Base-by-base conservation (phyloP, 2,329 filamentous ascomycete species). In the Dactylonectria estremocensis region DNA sequence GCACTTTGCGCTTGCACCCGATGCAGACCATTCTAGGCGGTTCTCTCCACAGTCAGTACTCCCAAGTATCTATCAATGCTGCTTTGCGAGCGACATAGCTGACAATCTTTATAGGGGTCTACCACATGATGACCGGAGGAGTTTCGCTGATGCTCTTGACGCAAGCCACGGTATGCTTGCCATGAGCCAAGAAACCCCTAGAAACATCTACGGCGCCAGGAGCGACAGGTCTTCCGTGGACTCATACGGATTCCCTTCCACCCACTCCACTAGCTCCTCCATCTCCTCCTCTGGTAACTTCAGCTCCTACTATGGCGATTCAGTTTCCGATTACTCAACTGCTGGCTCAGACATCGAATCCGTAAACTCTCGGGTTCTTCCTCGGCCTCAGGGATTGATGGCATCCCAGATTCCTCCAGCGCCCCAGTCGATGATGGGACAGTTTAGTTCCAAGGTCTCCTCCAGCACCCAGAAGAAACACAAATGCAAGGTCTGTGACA, bases 401-500 rank as follows among this genome's bases (percentile, higher is more conserved):
- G 84, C 84, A 49, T 90, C 87, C 65, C 88, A 86, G 70, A 87
- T 91, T 35, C 94, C 94, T 1, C 94, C 95, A 1, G 94, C 94
- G 18, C 95, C 95, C 2, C 93, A 97, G 79, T 97, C 95, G 0
- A 98, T 99, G 95, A 99, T 99, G 96, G 91, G 94, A 59, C 95
- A 97, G 77, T 98, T 98, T 84, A 98, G 94, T 83, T 98, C 95
- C 70, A 98, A 98, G 83, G 92, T 98, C 59, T 95, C 95, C 0
- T 95, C 94, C 18, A 97, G 94, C 83, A 96, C 95, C 10, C 95
- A 98, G 80, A 98, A 98, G 90, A 98, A 98, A 87, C 96, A 98
- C 85, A 98, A 98, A 86, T 98, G 95, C 89, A 98, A 97, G 84
- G 93, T 98, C 67, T 98, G 95, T 85, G 95, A 98, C 83, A 98